These are phyloP conservation scores for Ustilago sp. DNA, from an alignment of 1,284 basidiomycete genomes.

Conservation along the genomic window DNA sequence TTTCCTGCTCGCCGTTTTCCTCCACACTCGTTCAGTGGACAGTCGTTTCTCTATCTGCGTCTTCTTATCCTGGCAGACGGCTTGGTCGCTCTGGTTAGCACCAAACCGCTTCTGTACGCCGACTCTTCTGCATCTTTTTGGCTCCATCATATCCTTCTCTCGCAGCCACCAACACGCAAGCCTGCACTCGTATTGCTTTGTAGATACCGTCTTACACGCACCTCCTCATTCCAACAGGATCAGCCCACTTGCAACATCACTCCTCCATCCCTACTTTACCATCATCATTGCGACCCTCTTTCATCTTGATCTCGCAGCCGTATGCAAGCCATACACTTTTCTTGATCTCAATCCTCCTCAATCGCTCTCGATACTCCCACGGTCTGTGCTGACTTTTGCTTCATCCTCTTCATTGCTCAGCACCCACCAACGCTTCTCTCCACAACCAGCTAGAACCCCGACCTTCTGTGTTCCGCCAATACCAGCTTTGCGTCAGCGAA, in stretches of 20 bases:
- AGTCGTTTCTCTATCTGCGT: background rate
- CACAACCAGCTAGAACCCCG: background rate
- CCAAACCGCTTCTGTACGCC: background rate
- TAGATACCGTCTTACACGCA: background rate
- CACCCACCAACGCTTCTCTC: background rate
- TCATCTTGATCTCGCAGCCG: background rate
- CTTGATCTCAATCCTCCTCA: background rate
- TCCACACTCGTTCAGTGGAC: background rate
- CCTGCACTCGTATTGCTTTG: background rate
- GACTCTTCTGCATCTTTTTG: background rate
- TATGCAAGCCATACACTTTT: constrained; percentile 2
- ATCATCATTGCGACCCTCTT: constrained; percentile 4
- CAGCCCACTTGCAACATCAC: background rate
- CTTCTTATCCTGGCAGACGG: background rate
- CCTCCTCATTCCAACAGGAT: background rate
- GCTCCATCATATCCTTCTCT: background rate
- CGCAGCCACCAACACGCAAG: no score
- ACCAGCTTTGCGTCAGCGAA: background rate
- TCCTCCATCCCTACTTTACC: background rate
- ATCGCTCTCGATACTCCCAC: background rate
- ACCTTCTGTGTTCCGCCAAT: background rate
- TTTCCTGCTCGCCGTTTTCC: background rate
- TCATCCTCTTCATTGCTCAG: background rate
- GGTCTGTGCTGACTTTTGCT: background rate
- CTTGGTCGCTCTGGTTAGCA: constrained; percentile 10